Base-by-base conservation (phyloP, 306 rosid genomes). In the Dalbergia cochinchinensis region DNA sequence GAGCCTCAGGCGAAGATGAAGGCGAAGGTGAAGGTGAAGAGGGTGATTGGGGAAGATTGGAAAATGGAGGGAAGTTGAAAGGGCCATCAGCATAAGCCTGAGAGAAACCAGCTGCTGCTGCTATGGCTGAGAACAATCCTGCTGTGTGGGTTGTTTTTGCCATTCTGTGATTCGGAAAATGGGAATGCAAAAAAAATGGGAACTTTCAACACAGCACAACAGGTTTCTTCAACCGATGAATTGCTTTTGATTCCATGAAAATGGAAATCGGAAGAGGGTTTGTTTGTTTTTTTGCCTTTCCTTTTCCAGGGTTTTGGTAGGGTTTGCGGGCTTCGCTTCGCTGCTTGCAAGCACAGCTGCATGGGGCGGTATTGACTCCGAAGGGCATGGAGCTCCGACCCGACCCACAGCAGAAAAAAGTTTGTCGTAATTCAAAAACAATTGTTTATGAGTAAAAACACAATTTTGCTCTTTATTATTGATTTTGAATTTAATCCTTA, bases 81-180 rank as follows among this genome's bases (percentile, higher is more conserved):
- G 89, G 85, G 5, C 83, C 85, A 39, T 92, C 96, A n/a, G 96
- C 90, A 15, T 73, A 81, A 11, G 88, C 78, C 4, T 47, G 69
- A 4, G 89, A 86, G 3, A 83, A 34, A 22, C 81, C 69, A 48
- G 95, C 77, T 2, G 91, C 89, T 44, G 91, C 91, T 3, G 90
- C 93, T 7, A 90, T 76, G 76, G 92, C 92, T 4, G 97, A 77
- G 7, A 92, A 18, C 8, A 92, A 77, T 20, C 89, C 88, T 3
- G 85, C 77, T 45, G 94, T 82, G 22, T 85, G 88, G 11, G 88
- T 75, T 82, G 88, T 69, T 82, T 83, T 92, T 3, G 87, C 86
- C 97, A 90, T 92, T 85, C 22, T 7, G 20, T 16, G 3, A 54
- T 54, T 54, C 59, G 8, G 9, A 6, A 54, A 54, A 54, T n/a